These are phyloP conservation scores for Xylariaceae sp. DNA, from an alignment of 2,329 filamentous ascomycete genomes.

Conservation along the genomic window DNA sequence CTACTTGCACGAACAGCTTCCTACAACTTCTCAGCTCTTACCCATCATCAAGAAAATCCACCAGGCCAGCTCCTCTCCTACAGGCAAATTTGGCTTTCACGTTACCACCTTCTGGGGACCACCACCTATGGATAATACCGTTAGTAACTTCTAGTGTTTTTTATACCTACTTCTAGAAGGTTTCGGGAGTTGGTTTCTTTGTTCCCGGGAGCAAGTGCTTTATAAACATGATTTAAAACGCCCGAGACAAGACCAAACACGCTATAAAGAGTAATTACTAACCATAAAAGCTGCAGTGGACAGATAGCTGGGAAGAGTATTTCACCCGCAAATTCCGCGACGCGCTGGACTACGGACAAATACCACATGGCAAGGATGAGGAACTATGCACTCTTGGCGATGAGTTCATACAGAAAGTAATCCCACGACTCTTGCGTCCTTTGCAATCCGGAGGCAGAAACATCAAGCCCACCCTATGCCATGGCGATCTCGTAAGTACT, in stretches of 20 bases:
- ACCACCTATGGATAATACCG: conserved; percentile 2
- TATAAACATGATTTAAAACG: no score
- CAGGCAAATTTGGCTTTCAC: conserved; percentile 1
- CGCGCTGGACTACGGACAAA: background rate
- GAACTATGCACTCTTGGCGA: conserved; percentile 1
- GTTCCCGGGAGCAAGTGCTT: no score
- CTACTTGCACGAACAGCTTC: conserved; percentile 2
- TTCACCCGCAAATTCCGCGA: conserved; percentile 4
- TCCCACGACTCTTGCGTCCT: background rate
- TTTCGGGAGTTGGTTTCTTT: no score
- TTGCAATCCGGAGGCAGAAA: background rate
- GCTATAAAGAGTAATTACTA: no score
- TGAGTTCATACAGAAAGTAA: background rate
- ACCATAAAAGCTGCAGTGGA: no score
- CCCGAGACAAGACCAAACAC: no score
- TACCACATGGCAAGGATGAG: background rate
- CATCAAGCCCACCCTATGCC: background rate
- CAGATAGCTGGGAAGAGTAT: conserved; percentile 6
- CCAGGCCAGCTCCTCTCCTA: background rate
- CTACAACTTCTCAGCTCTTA: background rate
- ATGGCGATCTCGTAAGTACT: background rate
- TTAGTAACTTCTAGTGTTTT: no score
- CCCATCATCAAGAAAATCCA: conserved; percentile 2
- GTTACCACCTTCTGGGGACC: conserved; percentile 4
- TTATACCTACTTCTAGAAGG: no score